These are phyloP conservation scores for Solanum lycopersicoides DNA, from an alignment of 257 asterid species.

Conservation along the genomic window DNA sequence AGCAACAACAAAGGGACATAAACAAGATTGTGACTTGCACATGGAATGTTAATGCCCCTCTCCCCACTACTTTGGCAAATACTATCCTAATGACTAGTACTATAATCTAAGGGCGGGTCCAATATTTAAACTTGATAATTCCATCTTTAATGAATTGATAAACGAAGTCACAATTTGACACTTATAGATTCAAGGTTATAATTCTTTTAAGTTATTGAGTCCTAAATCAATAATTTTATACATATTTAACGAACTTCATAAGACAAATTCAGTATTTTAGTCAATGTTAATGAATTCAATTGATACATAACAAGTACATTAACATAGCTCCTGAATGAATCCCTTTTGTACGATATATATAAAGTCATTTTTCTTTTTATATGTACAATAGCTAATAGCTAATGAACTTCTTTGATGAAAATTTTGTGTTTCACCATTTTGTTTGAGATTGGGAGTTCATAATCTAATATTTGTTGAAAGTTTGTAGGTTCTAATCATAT, in stretches of 20 bases:
- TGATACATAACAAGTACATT: not conserved
- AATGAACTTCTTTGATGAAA: not conserved
- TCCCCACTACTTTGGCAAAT: not conserved
- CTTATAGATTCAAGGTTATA: not conserved
- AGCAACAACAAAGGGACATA: slow-evolving; percentile 2
- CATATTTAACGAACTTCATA: not conserved
- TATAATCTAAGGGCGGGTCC: not conserved
- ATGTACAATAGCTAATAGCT: not conserved
- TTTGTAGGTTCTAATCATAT: not conserved
- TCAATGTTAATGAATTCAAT: not conserved
- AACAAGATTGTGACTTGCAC: slow-evolving; percentile 27
- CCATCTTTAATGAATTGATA: not conserved
- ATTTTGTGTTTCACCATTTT: not conserved
- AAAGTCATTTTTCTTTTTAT: not conserved
- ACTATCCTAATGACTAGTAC: not conserved
- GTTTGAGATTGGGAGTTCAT: not conserved
- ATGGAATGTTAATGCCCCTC: slow-evolving; percentile 12
- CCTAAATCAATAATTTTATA: not conserved
- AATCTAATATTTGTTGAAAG: not conserved
- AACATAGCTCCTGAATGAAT: not conserved
- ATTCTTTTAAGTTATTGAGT: not conserved
- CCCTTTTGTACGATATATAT: not conserved
- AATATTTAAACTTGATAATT: not conserved
- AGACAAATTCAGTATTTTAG: not conserved
- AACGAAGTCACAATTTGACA: not conserved